Evolutionary conservation across 768 basidiomycete genomes (phyloP).

Genomic region (Stropharia rugosoannulata): DNA sequence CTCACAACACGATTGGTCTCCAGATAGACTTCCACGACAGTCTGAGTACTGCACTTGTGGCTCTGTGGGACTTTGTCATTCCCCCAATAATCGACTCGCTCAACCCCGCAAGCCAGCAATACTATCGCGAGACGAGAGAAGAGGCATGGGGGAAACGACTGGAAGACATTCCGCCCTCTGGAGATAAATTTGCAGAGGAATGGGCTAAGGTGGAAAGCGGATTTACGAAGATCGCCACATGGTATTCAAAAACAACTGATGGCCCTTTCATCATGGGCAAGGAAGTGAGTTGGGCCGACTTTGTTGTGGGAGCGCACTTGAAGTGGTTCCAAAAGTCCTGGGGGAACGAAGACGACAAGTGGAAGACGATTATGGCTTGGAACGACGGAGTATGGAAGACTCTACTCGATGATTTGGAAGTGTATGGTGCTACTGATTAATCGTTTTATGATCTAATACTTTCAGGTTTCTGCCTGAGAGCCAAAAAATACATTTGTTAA

Average conservation of each 20-base stretch:
- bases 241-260: conserved; percentile 21
- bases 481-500: background rate
- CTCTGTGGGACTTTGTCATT: conserved; percentile 8
- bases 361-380: conserved; percentile 31
- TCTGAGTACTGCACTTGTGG: background rate
- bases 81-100: conserved; percentile 7
- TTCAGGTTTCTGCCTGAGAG: no score
- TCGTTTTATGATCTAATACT: no score
- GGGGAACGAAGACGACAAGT: conserved; percentile 33
- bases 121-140: conserved; percentile 20
- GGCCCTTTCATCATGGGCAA: conserved; percentile 35
- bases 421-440: background rate
- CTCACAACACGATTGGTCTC: conserved; percentile 14
- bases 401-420: conserved; percentile 19
- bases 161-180: conserved; percentile 21
- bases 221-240: conserved; percentile 17
- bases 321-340: conserved; percentile 15
- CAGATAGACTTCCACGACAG: conserved; percentile 11
- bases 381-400: conserved; percentile 32
- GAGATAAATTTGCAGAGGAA: conserved; percentile 9
- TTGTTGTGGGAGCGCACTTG: conserved; percentile 35
- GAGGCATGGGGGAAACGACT: conserved; percentile 16
- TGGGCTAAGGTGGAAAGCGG: conserved; percentile 22
- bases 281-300: conserved; percentile 32
- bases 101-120: conserved; percentile 14